Base-by-base conservation (phyloP, 768 basidiomycete genomes). In the Serendipita sp. region DNA sequence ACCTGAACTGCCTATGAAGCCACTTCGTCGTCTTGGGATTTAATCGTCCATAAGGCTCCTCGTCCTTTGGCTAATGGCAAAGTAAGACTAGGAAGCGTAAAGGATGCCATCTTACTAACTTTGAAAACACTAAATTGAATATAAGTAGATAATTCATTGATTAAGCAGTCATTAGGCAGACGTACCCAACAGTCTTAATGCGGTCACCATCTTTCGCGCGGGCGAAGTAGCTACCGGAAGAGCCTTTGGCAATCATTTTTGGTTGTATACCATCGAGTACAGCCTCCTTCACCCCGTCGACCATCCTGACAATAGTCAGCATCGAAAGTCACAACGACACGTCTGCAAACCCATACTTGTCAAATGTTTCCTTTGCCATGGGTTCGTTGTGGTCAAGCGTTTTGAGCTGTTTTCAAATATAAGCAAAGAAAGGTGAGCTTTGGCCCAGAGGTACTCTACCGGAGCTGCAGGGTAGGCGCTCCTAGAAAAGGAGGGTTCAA, bases 21-120 rank as follows among this genome's bases (percentile, higher is more conserved):
- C 90, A 92, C 79, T 92, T 92, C 32, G 86, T 89, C 1, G 89
- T 92, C 87, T 94, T 94, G 0, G 91, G 91, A 72, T 93, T 93
- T 18, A 92, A 78, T 45, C 83, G 78, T 30, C 91, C 91, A 71
- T 93, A 94, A 1, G 91, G 91, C 69, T 92, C 89, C 71, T 90
- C 88, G 66, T 90, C 88, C 54, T 28, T 32, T 13, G n/a, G 32
- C 18, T 24, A 38, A 3, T 13, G 10, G 3, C 34, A 18, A 13
- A 11, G 38, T 8, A 30, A 2, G 10, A 38, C 32, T 2, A 8
- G 3, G 1, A 10, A 4, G 24, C n/a, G 3, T 11, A 24, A 37
- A 13, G 1, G 24, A 44, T 41, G 41, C 41, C 41, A 15, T 30
- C 5, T 8, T n/a, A 63, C 46, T 16, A 46, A 65, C 73, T 72